Base-by-base conservation (phyloP, 192 early-diverging fungal genomes). In the Borealophlyctis nickersoniae region DNA sequence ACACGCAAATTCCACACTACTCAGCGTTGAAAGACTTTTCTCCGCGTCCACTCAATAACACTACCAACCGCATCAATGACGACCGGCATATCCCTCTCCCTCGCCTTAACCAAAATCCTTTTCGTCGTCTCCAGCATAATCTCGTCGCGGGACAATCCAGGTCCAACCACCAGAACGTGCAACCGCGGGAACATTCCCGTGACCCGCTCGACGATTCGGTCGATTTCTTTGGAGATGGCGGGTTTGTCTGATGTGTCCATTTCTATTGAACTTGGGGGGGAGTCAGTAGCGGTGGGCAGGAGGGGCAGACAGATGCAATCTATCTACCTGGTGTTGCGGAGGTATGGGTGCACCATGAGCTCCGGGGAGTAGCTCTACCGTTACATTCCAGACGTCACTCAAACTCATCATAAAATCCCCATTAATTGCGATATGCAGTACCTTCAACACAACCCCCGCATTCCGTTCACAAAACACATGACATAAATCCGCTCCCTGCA, bases 301-400 rank as follows among this genome's bases (percentile, higher is more conserved):
- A n/a, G n/a, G n/a, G n/a, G n/a, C n/a, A n/a, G n/a, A n/a, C n/a
- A n/a, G n/a, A 16, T 62, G 55, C 56, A 22, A 61, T 35, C 23
- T 53, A 56, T 35, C 59, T 76, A 66, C 74, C 67, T 65, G 1
- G 58, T 57, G 31, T 68, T 77, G 30, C 78, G 76, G 56, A 98
- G 60, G 58, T 88, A 90, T 3, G 97, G 97, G 72, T 93, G 87
- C 2, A 99, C 97, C 60, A 99, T 98, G 5, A 99, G 72, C 58
- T 99, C 88, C 22, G 90, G 88, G 28, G 85, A 82, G 73, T 90
- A 90, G 79, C 56, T 34, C 73, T 95, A 61, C 13, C 60, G 26
- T n/a, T n/a, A n/a, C n/a, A n/a, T 32, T 36, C 14, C 5, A 30
- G 23, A 36, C n/a, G 2, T 5, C 5, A 4, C 55, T 29, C 67